These are phyloP conservation scores for Begonia masoniana DNA, from an alignment of 306 rosid species.

Conservation along the genomic window DNA sequence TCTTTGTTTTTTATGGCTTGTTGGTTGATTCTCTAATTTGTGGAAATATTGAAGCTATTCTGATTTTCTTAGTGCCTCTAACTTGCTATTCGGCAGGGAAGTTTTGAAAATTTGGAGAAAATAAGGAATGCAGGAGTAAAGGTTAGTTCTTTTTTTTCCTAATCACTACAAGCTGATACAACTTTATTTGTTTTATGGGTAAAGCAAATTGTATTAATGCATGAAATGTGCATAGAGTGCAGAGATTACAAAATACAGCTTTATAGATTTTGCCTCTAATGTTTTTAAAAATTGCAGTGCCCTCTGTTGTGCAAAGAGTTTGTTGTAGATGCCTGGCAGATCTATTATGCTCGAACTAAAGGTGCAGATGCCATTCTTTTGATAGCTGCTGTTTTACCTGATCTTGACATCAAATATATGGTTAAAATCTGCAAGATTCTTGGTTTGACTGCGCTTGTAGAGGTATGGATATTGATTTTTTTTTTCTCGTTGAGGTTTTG, in stretches of 20 bases:
- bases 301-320: conserved; percentile 94
- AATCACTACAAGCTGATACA: too few species aligned
- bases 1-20: conserved; percentile 2
- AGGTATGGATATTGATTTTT: conserved; percentile 26
- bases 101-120: conserved; percentile 76
- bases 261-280: background rate
- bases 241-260: too few species aligned
- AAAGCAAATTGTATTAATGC: too few species aligned
- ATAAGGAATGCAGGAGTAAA: conserved; percentile 87
- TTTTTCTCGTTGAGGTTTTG: too few species aligned
- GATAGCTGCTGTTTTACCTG: conserved; percentile 95
- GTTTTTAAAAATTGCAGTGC: conserved; percentile 48
- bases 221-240: too few species aligned
- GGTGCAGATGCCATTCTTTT: conserved; percentile 97
- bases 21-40: conserved; percentile 3
- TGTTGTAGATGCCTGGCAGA: conserved; percentile 87
- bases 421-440: conserved; percentile 77
- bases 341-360: conserved; percentile 77
- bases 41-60: conserved; percentile 5
- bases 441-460: conserved; percentile 68
- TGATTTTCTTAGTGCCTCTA: conserved; percentile 7
- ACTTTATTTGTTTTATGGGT: too few species aligned
- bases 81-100: conserved; percentile 43
- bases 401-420: conserved; percentile 86
- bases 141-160: conserved; percentile 22